A percentile compares a stretch with the other conserved stretches of the same genome.
Evolutionary conservation across 345 rosid genomes (phyloP).

Genomic region (Populus nigra): DNA sequence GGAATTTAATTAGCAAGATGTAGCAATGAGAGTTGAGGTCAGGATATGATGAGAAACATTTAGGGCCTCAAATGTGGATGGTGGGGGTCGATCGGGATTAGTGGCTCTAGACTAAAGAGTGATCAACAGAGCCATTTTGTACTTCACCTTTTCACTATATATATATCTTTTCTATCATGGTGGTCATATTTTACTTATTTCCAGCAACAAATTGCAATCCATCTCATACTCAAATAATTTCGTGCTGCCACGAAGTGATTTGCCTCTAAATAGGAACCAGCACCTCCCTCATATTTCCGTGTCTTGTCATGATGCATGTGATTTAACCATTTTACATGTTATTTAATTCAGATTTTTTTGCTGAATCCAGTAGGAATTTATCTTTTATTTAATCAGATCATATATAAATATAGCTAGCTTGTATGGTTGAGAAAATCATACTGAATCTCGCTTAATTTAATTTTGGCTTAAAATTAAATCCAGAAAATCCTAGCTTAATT

Average conservation of each 20-base stretch:
- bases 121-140: neutral
- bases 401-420: too few species aligned
- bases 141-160: neutral
- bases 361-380: too few species aligned
- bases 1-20: neutral
- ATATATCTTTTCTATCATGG: neutral
- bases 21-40: neutral
- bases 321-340: too few species aligned
- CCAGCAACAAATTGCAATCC: slow-evolving; percentile 10
- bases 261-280: neutral
- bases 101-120: neutral
- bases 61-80: neutral
- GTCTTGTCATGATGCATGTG: too few species aligned
- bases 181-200: neutral
- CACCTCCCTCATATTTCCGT: neutral
- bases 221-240: neutral
- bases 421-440: too few species aligned
- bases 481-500: neutral
- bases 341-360: too few species aligned
- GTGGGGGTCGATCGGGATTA: neutral
- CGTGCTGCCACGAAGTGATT: neutral
- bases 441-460: too few species aligned
- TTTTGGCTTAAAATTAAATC: too few species aligned
- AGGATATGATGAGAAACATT: neutral
- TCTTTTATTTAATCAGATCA: too few species aligned